These are phyloP conservation scores for Juncus effusus DNA, from an alignment of 176 grass and related monocot species.

Conservation along the genomic window DNA sequence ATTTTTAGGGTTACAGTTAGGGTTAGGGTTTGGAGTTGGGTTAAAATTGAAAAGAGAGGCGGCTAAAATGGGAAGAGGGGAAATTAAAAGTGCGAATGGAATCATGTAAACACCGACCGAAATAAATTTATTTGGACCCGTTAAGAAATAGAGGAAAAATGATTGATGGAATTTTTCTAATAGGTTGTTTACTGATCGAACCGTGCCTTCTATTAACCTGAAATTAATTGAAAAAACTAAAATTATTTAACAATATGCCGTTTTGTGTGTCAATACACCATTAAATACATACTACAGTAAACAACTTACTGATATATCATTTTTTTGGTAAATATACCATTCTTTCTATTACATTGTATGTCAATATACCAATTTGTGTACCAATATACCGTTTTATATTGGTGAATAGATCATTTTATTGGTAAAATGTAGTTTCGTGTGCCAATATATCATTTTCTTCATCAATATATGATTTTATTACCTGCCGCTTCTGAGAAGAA, in stretches of 20 bases:
- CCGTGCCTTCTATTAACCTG: conserved; percentile 29
- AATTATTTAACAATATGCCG: too few species aligned
- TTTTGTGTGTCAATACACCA: too few species aligned
- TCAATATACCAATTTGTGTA: too few species aligned
- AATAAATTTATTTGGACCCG: conserved; percentile 83
- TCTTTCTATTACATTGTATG: too few species aligned
- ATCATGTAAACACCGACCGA: conserved; percentile 99
- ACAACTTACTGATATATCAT: too few species aligned
- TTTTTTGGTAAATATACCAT: too few species aligned
- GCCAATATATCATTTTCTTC: neutral
- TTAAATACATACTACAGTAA: too few species aligned
- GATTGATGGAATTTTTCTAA: conserved; percentile 29
- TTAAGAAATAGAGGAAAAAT: conserved; percentile 95
- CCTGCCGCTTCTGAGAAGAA: conserved; percentile 71
- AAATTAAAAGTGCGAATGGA: conserved; percentile 68
- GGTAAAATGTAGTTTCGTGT: conserved; percentile 29
- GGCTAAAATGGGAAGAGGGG: conserved; percentile 79
- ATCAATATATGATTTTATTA: too few species aligned
- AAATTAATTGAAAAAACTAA: conserved; percentile 48
- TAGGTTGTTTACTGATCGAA: conserved; percentile 84
- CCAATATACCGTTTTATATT: too few species aligned
- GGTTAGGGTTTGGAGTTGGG: too few species aligned
- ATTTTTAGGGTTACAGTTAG: too few species aligned
- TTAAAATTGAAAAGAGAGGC: conserved; percentile 60
- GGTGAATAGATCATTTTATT: too few species aligned